Evolutionary conservation across 2,329 filamentous ascomycete genomes (phyloP).

Genomic region (Periconia sp.): DNA sequence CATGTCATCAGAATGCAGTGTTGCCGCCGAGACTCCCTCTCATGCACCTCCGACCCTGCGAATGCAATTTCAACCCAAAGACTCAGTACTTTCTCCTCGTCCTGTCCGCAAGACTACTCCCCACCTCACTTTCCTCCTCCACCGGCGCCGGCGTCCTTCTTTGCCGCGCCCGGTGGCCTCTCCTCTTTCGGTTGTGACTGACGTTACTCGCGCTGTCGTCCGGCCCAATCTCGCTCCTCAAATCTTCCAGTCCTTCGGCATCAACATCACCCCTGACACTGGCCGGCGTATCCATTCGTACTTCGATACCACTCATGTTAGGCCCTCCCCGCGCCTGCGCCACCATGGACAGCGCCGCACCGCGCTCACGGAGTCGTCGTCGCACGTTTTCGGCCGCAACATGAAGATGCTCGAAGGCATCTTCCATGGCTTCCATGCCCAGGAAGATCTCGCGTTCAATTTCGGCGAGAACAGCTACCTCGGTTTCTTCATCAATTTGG

Average conservation of each 20-base stretch:
- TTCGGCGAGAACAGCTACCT: conserved; percentile 87
- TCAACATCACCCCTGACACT: conserved; percentile 37
- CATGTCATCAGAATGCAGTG: no score
- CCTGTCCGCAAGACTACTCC: conserved; percentile 34
- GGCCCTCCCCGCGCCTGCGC: conserved; percentile 62
- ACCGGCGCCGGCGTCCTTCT: conserved; percentile 72
- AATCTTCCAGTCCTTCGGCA: conserved; percentile 47
- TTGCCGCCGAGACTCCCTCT: no score
- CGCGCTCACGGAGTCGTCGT: conserved; percentile 78
- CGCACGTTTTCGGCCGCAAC: conserved; percentile 82
- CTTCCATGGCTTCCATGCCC: conserved; percentile 92
- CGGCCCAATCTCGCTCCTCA: conserved; percentile 65
- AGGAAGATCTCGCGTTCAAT: conserved; percentile 91
- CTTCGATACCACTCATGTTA: conserved; percentile 49
- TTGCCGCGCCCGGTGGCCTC: conserved; percentile 71
- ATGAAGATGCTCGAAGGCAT: conserved; percentile 92
- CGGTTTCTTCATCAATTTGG: conserved; percentile 90
- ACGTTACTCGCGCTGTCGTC: conserved; percentile 85
- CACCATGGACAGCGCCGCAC: conserved; percentile 75
- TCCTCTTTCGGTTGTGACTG: conserved; percentile 70
- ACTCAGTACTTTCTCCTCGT: conserved; percentile 32
- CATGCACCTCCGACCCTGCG: no score
- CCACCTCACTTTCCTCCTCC: conserved; percentile 69
- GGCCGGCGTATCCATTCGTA: conserved; percentile 57
- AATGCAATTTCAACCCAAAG: no score